Base-by-base conservation (phyloP, 805 yeast species). In the Cyberlindnera euphorbiiphila region DNA sequence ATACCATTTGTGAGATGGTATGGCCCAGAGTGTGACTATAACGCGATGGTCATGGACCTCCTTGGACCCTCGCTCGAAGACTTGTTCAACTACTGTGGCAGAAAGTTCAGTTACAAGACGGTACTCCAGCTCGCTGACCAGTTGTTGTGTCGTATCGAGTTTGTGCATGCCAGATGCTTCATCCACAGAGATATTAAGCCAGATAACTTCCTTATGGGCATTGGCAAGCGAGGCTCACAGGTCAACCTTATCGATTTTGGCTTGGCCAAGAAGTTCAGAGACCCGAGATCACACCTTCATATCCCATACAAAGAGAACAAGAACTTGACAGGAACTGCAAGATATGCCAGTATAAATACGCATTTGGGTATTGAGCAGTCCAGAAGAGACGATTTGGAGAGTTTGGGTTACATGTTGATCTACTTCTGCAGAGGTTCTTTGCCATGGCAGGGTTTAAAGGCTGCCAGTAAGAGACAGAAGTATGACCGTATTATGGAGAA, bases 361-460 rank as follows among this genome's bases (percentile, higher is more conserved):
- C 98, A 91, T 65, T 70, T 93, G 61, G 98, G 98, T 39, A 85
- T 91, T 51, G 98, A 91, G 62, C 98, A 91, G 66, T 80, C 88
- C 53, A 80, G 98, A 68, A 78, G 98, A 61, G 98, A 91, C 64
- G 98, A 91, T 62, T 73, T 91, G 53, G 98, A 93, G 66, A 81
- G 93, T 45, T 74, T 91, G 56, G 98, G 96, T 34, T 91, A 91
- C 59, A 97, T 91, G 37, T 72, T 93, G 53, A 85, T 91, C 52
- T 91, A 91, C 65, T 93, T 91, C 60, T 84, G 95, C 63, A 78
- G 95, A 41, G 98, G 98, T 29, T 84, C 95, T 13, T 76, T 91
- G 54, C 98, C 98, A 37, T 91, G 98, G 98, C 98, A 91, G 66
- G 98, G 98, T 4, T 74, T 91, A 56, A 88, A 88, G 65, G 98